Conservation (phyloP, 2,329 filamentous ascomycete genomes). For the Clarireedia hainanense region DNA sequence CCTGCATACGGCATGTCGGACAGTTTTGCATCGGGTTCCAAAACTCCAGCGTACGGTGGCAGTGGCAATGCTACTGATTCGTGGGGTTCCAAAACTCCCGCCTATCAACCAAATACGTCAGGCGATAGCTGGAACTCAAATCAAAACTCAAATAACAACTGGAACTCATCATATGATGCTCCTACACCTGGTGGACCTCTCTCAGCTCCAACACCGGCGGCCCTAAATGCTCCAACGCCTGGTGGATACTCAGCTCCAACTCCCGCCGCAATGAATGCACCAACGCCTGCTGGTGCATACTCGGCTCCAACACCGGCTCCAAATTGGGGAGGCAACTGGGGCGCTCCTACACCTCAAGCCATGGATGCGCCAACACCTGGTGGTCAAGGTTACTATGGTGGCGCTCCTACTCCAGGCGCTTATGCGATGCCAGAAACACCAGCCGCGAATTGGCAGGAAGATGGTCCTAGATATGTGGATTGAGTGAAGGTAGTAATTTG, state of each 20-base stretch:
- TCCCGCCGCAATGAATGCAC: constrained; percentile 40
- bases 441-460: constrained; percentile 39
- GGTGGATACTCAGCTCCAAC: constrained; percentile 48
- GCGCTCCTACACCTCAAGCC: constrained; percentile 39
- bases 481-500: constrained; percentile 9
- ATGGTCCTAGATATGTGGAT: constrained; percentile 35
- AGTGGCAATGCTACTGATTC: constrained; percentile 44
- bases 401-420: constrained; percentile 27
- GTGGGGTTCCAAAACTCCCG: constrained; percentile 61
- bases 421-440: constrained; percentile 49
- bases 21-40: constrained; percentile 59
- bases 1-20: constrained; percentile 46
- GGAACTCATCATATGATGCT: constrained; percentile 51
- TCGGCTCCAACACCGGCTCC: constrained; percentile 61
- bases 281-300: constrained; percentile 37
- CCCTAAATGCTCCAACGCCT: constrained; percentile 62
- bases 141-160: constrained; percentile 30
- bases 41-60: constrained; percentile 67
- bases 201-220: constrained; percentile 55
- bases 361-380: constrained; percentile 43
- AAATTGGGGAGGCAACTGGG: constrained; percentile 39
- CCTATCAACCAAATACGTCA: constrained; percentile 62
- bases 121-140: constrained; percentile 35
- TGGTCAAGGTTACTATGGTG: constrained; percentile 27
- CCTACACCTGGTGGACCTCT: constrained; percentile 56